Percentiles rank a stretch among this genome's conserved stretches.
Evolutionary conservation across 768 basidiomycete species (phyloP).

Genomic region (Suillus occidentalis): DNA sequence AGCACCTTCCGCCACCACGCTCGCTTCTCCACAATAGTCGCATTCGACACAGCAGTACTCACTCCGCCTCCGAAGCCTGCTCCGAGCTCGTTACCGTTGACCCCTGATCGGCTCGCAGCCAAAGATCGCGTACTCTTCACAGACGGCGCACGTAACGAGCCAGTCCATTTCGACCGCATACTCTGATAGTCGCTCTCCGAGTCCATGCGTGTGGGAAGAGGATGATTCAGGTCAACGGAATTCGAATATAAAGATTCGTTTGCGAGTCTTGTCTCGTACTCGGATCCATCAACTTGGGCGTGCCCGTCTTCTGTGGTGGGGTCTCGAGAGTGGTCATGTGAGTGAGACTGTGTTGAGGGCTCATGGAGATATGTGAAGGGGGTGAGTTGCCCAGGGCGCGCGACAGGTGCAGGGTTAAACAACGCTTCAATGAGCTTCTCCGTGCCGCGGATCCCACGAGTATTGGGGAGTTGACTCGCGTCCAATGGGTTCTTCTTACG

Average conservation of each 20-base stretch:
- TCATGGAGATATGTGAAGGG: conserved; percentile 41
- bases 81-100: conserved; percentile 1
- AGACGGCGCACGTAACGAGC: conserved; percentile 11
- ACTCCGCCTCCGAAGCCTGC: conserved; percentile 6
- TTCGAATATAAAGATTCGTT: conserved; percentile 24
- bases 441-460: conserved; percentile 62
- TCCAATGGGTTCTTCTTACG: conserved; percentile 30
- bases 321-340: neutral
- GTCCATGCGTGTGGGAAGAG: neutral
- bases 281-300: neutral
- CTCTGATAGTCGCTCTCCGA: conserved; percentile 31
- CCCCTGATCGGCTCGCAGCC: conserved; percentile 10
- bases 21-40: conserved; percentile 19
- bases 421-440: conserved; percentile 76
- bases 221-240: conserved; percentile 15
- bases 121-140: conserved; percentile 21
- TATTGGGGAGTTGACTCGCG: conserved; percentile 43
- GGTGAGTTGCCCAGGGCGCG: conserved; percentile 21
- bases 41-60: conserved; percentile 4
- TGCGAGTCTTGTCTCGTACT: conserved; percentile 10
- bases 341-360: conserved; percentile 12
- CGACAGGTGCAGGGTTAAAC: conserved; percentile 68
- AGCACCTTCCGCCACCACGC: conserved; percentile 34
- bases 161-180: conserved; percentile 25
- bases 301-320: neutral